Evolutionary conservation across 208 protist species (phyloP).

Genomic region (Phytomonas francai): DNA sequence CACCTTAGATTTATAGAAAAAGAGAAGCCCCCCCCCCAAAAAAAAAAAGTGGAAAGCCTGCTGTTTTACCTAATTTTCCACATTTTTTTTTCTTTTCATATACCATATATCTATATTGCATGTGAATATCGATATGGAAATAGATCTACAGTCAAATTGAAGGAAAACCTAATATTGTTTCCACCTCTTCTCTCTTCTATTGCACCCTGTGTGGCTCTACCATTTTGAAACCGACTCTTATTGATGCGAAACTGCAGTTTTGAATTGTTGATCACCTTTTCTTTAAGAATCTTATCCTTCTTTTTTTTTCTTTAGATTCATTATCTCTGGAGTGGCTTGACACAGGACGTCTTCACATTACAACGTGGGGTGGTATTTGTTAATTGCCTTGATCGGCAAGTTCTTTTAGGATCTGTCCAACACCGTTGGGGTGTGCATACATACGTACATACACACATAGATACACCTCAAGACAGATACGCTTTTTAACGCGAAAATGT

Average conservation of each 20-base stretch:
- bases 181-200: not conserved
- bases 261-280: conserved; percentile 3
- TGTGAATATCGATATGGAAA: not conserved
- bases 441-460: conserved; percentile 6
- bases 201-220: not conserved
- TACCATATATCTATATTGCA: not conserved
- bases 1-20: conserved; percentile 14
- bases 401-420: not conserved
- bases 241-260: not conserved
- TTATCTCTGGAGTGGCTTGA: not conserved
- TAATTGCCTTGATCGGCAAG: not conserved
- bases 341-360: not conserved
- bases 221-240: not conserved
- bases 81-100: conserved; percentile 1
- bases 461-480: conserved; percentile 6
- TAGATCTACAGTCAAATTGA: not conserved
- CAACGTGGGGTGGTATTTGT: not conserved
- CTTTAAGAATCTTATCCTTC: conserved; percentile 4
- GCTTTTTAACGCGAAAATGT: conserved; percentile 31
- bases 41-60: not conserved
- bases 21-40: too few species aligned
- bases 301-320: conserved; percentile 12
- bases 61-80: not conserved
- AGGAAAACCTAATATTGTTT: conserved; percentile 1
- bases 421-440: not conserved